A percentile compares a stretch with the other conserved stretches of the same genome.
These are phyloP conservation scores for Karstenula rhodostoma DNA, from an alignment of 2,329 filamentous ascomycete species.

Conservation along the genomic window DNA sequence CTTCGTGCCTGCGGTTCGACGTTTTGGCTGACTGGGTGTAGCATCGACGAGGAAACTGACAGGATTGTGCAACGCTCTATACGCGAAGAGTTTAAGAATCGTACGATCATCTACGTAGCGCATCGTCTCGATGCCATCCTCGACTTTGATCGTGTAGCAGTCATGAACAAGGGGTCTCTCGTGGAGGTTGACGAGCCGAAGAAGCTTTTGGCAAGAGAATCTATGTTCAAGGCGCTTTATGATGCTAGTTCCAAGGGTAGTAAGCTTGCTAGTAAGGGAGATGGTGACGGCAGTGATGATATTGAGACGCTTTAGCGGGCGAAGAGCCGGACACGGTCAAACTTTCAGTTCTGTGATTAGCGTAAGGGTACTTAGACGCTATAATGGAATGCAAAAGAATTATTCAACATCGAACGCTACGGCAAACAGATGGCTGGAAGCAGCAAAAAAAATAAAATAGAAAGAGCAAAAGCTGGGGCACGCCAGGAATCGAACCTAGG, in stretches of 20 bases:
- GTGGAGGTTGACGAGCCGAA: slow-evolving; percentile 15
- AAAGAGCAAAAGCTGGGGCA: not conserved
- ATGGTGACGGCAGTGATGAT: too few relatives aligned
- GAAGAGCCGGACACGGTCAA: too few relatives aligned
- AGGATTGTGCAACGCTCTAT: slow-evolving; percentile 63
- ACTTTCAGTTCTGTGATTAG: too few relatives aligned
- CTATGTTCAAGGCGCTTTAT: slow-evolving; percentile 6
- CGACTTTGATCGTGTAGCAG: slow-evolving; percentile 26
- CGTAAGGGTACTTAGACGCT: too few relatives aligned
- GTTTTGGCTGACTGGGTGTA: not conserved
- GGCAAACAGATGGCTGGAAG: too few relatives aligned
- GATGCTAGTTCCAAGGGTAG: not conserved
- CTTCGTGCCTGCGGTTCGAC: too few relatives aligned
- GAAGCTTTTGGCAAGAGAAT: not conserved
- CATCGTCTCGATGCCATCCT: slow-evolving; percentile 22
- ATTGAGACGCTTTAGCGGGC: too few relatives aligned
- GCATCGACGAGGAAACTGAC: slow-evolving; percentile 64
- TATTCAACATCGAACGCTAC: too few relatives aligned
- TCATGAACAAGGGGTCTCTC: slow-evolving; percentile 22
- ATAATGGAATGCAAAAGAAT: too few relatives aligned
- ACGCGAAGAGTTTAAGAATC: slow-evolving; percentile 54
- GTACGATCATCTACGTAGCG: slow-evolving; percentile 23
- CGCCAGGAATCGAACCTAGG: not conserved
- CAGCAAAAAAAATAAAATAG: not conserved
- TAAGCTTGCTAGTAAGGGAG: too few relatives aligned